Conservation (phyloP, 2,329 filamentous ascomycete genomes). For the Acephala macrosclerotiorum region DNA sequence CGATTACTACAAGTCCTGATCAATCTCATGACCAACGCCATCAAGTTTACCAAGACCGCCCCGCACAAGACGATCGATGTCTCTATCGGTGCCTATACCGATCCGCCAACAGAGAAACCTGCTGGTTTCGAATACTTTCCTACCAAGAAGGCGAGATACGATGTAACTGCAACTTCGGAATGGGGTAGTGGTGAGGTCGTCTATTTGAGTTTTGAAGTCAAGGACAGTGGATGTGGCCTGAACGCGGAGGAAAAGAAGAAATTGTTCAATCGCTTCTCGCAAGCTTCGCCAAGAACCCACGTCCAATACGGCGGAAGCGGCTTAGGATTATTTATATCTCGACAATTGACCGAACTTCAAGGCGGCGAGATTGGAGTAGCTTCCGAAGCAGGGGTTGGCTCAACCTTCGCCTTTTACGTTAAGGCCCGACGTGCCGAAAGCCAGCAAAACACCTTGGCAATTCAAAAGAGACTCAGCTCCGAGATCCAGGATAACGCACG, state of each 20-base stretch:
- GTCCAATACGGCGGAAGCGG: slow-evolving; percentile 82
- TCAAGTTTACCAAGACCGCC: slow-evolving; percentile 69
- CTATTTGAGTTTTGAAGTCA: slow-evolving; percentile 70
- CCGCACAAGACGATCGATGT: slow-evolving; percentile 58
- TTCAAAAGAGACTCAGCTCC: slow-evolving; percentile 65
- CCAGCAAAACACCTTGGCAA: slow-evolving; percentile 49
- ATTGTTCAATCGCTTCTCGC: slow-evolving; percentile 81
- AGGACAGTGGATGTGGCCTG: slow-evolving; percentile 78
- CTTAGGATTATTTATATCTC: slow-evolving; percentile 79
- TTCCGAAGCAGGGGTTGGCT: slow-evolving; percentile 71
- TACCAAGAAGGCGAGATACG: slow-evolving; percentile 65
- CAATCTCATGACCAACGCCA: slow-evolving; percentile 74
- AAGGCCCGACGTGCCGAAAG: slow-evolving; percentile 31
- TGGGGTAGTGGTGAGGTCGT: slow-evolving; percentile 78
- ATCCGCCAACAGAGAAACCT: slow-evolving; percentile 57
- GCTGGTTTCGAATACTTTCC: slow-evolving; percentile 42
- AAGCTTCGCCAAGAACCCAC: slow-evolving; percentile 78
- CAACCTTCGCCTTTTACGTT: slow-evolving; percentile 77
- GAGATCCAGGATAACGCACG: slow-evolving; percentile 58
- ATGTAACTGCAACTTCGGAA: slow-evolving; percentile 50
- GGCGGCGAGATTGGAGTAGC: slow-evolving; percentile 77
- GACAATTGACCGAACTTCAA: slow-evolving; percentile 79
- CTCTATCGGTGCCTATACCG: slow-evolving; percentile 30
- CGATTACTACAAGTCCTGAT: slow-evolving; percentile 78
- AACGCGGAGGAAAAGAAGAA: slow-evolving; percentile 73